Evolutionary conservation across 768 basidiomycete species (phyloP), one percentile per base, ranked within the genome.

Genomic region (Suillus subaureus): DNA sequence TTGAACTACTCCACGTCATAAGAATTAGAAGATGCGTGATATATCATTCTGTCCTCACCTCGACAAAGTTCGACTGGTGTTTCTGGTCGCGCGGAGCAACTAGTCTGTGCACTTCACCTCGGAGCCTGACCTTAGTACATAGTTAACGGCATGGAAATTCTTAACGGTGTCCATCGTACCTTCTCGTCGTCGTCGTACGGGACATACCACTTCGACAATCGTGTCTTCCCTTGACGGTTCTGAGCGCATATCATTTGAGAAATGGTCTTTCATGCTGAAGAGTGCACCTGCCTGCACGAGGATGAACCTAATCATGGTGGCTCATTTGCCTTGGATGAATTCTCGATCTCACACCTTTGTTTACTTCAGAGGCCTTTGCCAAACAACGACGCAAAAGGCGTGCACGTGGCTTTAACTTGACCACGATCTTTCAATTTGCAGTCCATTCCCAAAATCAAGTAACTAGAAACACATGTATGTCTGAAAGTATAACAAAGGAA

Each of bases 171-270:
- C 55, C 15, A 65, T 42, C 77, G 56, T 60, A 94, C 94, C 89
- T 99, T 99, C 84, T 99, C 97, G 71, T 99, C 97, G 74, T 99
- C 97, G 71, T 98, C 96, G 70, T 96, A 99, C 1, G 97, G 97
- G 33, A 94, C 94, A 81, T 99, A 99, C 97, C 97, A 99, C 79
- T 99, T 99, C 12, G 94, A 96, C 60, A 99, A 78, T 64, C 97
- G 85, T 4, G 97, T 99, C 82, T 99, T 99, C 21, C 97, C 97
- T 81, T 99, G 97, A 47, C 97, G 89, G 76, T 99, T 99, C 96
- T 99, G 52, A 39, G 26, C 40, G 26, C 31, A 62, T 51, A 56
- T 68, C 52, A 56, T 7, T 57, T 28, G 21, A 49, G 70, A 51
- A 12, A 26, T 21, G n/a, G n/a, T 66, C 52, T 8, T 1, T 9